Percentiles rank a stretch among this genome's conserved stretches.
phyloP scores from a whole-genome alignment of 306 rosid species.

The Ammopiptanthus mongolicus region DNA sequence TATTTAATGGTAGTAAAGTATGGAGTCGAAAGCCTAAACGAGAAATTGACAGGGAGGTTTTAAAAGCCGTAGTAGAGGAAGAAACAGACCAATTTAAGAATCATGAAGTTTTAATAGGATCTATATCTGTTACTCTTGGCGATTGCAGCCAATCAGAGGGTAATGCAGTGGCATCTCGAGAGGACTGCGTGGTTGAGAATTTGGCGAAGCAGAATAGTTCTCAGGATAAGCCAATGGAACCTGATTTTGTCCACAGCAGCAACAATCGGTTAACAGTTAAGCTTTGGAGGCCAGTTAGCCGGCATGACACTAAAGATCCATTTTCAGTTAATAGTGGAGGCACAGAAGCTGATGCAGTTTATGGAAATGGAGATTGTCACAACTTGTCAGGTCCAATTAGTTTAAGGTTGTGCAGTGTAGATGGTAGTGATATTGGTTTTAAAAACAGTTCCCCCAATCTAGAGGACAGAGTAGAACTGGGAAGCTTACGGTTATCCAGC shows the following conservation, averaged over 20 bases:
- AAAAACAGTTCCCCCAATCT: constrained; percentile 5
- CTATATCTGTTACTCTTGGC: constrained; percentile 58
- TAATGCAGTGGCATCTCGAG: constrained; percentile 31
- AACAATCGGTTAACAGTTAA: constrained; percentile 36
- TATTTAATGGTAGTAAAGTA: constrained; percentile 34
- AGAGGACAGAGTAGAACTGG: constrained; percentile 18
- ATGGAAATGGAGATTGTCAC: constrained; percentile 30
- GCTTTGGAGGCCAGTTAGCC: constrained; percentile 60
- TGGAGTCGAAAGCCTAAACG: constrained; percentile 64
- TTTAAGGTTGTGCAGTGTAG: constrained; percentile 20
- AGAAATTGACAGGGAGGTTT: constrained; percentile 37
- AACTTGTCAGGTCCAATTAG: constrained; percentile 21
- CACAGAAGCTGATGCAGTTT: constrained; percentile 31
- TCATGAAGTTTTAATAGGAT: constrained; percentile 72
- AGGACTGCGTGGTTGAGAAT: constrained; percentile 31
- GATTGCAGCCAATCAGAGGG: constrained; percentile 40
- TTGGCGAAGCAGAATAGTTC: constrained; percentile 33
- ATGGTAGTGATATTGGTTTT: constrained; percentile 23
- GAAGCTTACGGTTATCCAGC: constrained; percentile 27
- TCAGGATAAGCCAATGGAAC: constrained; percentile 44
- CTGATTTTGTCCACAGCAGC: constrained; percentile 32
- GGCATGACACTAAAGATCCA: constrained; percentile 32
- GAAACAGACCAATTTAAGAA: constrained; percentile 46
- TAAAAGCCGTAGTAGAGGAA: constrained; percentile 30
- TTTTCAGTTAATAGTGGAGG: constrained; percentile 34